Conservation (phyloP, 176 grass and related monocot species). For the Raddia guianensis region DNA sequence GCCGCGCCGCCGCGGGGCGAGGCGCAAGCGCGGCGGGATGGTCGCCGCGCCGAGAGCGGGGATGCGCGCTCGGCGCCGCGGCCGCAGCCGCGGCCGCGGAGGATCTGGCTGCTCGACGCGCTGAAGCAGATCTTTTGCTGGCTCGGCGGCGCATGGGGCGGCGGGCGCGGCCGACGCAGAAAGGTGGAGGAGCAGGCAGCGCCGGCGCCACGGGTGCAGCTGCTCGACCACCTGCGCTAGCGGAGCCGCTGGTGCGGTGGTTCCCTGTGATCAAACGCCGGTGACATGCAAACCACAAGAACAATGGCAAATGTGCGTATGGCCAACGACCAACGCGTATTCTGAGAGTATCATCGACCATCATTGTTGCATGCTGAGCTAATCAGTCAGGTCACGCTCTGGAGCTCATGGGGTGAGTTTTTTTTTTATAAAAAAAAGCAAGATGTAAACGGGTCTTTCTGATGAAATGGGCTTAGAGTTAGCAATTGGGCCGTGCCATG, state of each 20-base stretch:
- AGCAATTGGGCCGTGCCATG: too few species aligned
- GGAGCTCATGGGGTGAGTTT: not conserved
- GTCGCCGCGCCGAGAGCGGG: not conserved
- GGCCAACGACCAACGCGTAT: not conserved
- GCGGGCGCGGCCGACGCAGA: not conserved
- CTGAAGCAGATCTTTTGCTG: constrained; percentile 18
- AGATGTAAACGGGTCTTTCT: not conserved
- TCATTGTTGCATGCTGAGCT: not conserved
- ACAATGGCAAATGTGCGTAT: not conserved
- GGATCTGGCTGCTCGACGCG: constrained; percentile 24
- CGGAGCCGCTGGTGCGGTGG: too few species aligned
- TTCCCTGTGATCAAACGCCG: too few species aligned
- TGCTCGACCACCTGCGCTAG: constrained; percentile 12
- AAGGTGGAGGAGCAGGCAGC: not conserved
- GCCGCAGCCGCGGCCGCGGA: not conserved
- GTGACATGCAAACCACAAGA: not conserved
- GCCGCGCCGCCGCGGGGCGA: not conserved
- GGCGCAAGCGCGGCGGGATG: not conserved
- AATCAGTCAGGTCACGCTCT: not conserved
- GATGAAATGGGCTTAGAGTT: too few species aligned
- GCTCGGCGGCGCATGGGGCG: constrained; percentile 13
- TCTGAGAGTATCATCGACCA: not conserved
- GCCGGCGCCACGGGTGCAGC: constrained; percentile 8
- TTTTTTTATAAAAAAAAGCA: too few species aligned
- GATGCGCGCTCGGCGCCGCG: not conserved